Evolutionary conservation across 352 stramenopile species (phyloP).

Genomic region (Pythium sukuiense): DNA sequence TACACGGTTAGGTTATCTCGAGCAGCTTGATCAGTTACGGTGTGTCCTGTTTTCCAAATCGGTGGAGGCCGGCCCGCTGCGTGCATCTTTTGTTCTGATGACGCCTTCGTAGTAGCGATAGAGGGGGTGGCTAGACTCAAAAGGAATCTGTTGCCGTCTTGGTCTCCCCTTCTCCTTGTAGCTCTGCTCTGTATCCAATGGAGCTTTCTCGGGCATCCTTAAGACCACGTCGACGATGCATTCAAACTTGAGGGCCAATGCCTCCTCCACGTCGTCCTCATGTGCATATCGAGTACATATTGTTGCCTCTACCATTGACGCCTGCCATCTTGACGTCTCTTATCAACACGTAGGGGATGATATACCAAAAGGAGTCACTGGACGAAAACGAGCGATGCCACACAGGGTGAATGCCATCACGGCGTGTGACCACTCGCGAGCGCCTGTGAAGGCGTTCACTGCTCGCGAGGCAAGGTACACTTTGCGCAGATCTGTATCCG

Average conservation of each 20-base stretch:
- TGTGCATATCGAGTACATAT: too few species aligned
- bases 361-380: constrained; percentile 16
- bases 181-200: too few species aligned
- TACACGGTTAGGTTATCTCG: neutral
- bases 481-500: constrained; percentile 1
- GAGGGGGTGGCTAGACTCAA: constrained; percentile 12
- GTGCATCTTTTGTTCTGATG: constrained; percentile 11
- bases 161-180: too few species aligned
- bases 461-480: constrained; percentile 6
- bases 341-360: neutral
- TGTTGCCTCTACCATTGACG: too few species aligned
- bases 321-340: neutral
- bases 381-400: constrained; percentile 8
- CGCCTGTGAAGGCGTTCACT: constrained; percentile 13
- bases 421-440: constrained; percentile 11
- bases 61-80: constrained; percentile 4
- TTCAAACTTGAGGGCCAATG: constrained; percentile 11
- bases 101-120: neutral
- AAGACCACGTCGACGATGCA: constrained; percentile 18
- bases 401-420: constrained; percentile 3
- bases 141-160: neutral
- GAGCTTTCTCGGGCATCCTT: too few species aligned
- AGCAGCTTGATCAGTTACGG: neutral
- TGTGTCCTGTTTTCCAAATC: constrained; percentile 1
- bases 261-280: too few species aligned